A percentile compares a stretch with the other conserved stretches of the same genome.
Conservation (phyloP, 1,139 yeast genomes). For the Lipomyces yarrowii region DNA sequence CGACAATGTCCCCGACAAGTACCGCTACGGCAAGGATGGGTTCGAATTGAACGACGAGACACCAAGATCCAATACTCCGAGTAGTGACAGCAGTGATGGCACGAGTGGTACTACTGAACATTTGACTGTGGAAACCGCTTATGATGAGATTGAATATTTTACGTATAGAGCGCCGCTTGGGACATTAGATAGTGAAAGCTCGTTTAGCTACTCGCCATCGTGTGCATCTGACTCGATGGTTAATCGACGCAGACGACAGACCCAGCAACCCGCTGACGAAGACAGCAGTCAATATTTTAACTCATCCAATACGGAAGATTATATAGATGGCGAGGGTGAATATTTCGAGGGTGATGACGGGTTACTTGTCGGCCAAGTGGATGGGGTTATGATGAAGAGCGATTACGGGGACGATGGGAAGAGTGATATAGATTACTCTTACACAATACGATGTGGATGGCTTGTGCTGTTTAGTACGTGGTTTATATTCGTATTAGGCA, state of each 20-base stretch:
- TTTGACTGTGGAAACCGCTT: background rate
- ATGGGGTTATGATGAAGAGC: background rate
- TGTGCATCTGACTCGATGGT: background rate
- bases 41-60: background rate
- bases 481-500: slow-evolving; percentile 37
- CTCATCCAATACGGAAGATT: background rate
- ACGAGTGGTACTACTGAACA: background rate
- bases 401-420: background rate
- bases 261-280: background rate
- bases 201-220: background rate
- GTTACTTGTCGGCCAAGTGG: slow-evolving; percentile 1
- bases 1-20: background rate
- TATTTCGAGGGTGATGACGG: slow-evolving; percentile 8
- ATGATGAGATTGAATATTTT: background rate
- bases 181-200: background rate
- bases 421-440: slow-evolving; percentile 5
- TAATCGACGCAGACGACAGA: background rate
- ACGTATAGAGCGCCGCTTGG: background rate
- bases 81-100: background rate
- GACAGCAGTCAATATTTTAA: background rate
- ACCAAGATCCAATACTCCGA: background rate
- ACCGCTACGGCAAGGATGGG: background rate
- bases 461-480: slow-evolving; percentile 37
- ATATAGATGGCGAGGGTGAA: slow-evolving; percentile 11
- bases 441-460: slow-evolving; percentile 37